Percentiles rank a stretch among this genome's conserved stretches.
Evolutionary conservation across 441 rosid species (phyloP).

Genomic region (Manihot esculenta): DNA sequence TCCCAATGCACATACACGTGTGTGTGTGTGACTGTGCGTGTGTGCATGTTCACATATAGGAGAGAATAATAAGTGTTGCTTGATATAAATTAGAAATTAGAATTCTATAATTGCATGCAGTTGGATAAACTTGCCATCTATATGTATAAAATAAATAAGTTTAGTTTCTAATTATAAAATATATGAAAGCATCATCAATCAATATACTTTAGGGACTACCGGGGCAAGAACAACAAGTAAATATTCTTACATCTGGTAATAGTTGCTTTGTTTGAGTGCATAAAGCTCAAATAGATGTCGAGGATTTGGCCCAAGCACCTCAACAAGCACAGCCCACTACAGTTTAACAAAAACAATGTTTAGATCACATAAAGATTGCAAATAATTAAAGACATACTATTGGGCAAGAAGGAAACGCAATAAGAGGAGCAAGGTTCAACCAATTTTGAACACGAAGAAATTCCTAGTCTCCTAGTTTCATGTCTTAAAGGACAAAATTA

Average conservation of each 20-base stretch:
- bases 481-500: constrained; percentile 15
- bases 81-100: too few species aligned
- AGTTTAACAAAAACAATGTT: constrained; percentile 26
- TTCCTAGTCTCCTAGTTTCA: neutral
- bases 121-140: neutral
- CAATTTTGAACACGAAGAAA: neutral
- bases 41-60: too few species aligned
- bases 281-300: constrained; percentile 93
- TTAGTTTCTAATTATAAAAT: neutral
- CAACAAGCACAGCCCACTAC: constrained; percentile 80
- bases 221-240: constrained; percentile 12
- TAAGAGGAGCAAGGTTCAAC: neutral
- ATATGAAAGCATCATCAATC: neutral
- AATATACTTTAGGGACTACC: neutral
- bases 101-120: neutral
- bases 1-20: neutral
- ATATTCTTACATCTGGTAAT: constrained; percentile 62
- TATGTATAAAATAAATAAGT: constrained; percentile 3
- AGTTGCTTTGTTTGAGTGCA: constrained; percentile 81
- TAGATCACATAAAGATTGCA: constrained; percentile 20
- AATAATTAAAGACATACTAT: constrained; percentile 5
- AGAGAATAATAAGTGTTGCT: neutral
- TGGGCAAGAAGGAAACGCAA: neutral
- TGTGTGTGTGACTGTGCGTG: too few species aligned
- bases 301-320: constrained; percentile 87